Conservation (phyloP, 2,329 filamentous ascomycete genomes). For the Verticillium albo-atrum region DNA sequence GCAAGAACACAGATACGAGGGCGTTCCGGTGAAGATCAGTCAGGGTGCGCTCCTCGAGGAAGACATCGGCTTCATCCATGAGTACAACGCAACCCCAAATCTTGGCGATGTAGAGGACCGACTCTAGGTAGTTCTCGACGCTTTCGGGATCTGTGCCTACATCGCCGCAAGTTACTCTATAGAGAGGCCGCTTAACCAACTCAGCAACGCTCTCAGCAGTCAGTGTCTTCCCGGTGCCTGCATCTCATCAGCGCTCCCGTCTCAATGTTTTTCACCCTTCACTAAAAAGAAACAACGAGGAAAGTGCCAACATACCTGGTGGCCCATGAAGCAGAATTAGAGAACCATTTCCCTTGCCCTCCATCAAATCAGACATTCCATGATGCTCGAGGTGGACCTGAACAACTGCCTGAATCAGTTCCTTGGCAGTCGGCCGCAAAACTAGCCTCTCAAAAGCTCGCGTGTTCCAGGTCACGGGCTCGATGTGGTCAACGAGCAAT, state of each 20-base stretch:
- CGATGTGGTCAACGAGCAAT: neutral
- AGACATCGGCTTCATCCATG: slow-evolving; percentile 81
- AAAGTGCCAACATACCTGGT: neutral
- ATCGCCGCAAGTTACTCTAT: slow-evolving; percentile 19
- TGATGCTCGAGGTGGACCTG: neutral
- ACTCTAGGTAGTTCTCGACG: slow-evolving; percentile 15
- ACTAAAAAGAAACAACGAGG: too few species aligned
- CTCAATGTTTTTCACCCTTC: too few species aligned
- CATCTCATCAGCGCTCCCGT: neutral
- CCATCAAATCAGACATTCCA: neutral
- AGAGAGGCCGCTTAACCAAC: slow-evolving; percentile 13
- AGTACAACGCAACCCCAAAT: slow-evolving; percentile 77
- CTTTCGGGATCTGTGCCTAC: slow-evolving; percentile 15
- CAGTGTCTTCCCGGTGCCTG: slow-evolving; percentile 1
- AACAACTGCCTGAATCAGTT: neutral
- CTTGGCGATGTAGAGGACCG: neutral
- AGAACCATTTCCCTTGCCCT: slow-evolving; percentile 2
- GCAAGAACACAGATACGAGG: slow-evolving; percentile 21
- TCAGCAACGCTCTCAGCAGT: slow-evolving; percentile 3
- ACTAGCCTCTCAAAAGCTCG: neutral
- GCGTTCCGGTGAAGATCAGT: slow-evolving; percentile 82
- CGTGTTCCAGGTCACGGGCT: neutral
- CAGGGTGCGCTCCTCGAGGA: slow-evolving; percentile 76
- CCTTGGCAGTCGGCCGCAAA: neutral
- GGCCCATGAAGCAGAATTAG: slow-evolving; percentile 5